These are phyloP conservation scores for Alectoria sarmentosa DNA, from an alignment of 495 filamentous ascomycete species.

Conservation along the genomic window DNA sequence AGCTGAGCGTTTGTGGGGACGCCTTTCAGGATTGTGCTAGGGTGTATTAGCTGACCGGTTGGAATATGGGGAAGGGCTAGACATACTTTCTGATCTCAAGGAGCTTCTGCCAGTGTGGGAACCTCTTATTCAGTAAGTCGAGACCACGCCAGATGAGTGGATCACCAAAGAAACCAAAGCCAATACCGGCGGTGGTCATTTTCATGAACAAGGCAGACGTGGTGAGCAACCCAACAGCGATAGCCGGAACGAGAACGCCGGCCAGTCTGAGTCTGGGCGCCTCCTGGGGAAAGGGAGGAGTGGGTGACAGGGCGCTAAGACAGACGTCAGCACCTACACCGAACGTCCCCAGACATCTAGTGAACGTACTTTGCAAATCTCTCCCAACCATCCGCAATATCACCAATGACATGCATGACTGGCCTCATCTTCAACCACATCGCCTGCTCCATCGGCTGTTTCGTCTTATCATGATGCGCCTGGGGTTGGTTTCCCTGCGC, in stretches of 20 bases:
- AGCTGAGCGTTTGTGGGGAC: conserved; percentile 85
- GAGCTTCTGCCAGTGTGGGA: conserved; percentile 69
- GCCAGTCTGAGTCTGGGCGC: conserved; percentile 57
- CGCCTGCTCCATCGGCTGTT: conserved; percentile 70
- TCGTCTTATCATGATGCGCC: conserved; percentile 68
- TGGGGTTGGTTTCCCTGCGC: conserved; percentile 39
- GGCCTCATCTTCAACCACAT: conserved; percentile 72
- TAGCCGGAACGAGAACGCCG: conserved; percentile 48
- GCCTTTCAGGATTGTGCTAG: conserved; percentile 69
- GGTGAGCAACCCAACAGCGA: conserved; percentile 53
- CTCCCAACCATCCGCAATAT: conserved; percentile 74
- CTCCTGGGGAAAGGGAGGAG: conserved; percentile 63
- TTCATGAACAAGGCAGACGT: conserved; percentile 73
- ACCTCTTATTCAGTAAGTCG: conserved; percentile 54
- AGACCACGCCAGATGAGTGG: conserved; percentile 57
- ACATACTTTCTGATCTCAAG: conserved; percentile 61
- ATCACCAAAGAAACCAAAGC: conserved; percentile 74
- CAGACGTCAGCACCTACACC: background rate
- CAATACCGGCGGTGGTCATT: conserved; percentile 53
- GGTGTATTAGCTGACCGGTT: background rate
- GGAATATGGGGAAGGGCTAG: background rate
- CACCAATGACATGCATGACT: conserved; percentile 67
- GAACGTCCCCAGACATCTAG: background rate
- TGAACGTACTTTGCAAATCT: conserved; percentile 64
- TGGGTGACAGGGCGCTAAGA: conserved; percentile 64